phyloP scores from a whole-genome alignment of 176 grass and related monocot genomes.

The Hsuehochloa calcarea region DNA sequence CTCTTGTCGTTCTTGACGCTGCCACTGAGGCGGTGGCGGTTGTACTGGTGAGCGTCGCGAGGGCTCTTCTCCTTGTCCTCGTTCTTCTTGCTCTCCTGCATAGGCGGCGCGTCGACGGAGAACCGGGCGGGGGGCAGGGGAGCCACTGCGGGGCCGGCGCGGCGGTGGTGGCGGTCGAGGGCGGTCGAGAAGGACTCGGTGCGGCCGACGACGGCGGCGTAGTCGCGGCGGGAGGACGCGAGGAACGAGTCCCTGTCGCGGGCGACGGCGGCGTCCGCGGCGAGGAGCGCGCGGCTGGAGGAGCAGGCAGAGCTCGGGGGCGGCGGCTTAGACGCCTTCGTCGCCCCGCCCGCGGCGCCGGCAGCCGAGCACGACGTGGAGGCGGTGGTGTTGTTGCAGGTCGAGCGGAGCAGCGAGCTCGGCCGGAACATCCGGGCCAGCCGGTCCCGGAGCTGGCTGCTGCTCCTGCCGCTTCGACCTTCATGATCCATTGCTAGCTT shows the following conservation, averaged over 20 bases:
- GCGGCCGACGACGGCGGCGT: slow-evolving; percentile 25
- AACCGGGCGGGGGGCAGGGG: neutral
- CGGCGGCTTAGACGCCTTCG: neutral
- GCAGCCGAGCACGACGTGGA: slow-evolving; percentile 14
- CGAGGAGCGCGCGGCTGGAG: slow-evolving; percentile 53
- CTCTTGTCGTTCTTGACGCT: slow-evolving; percentile 31
- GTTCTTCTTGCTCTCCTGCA: neutral
- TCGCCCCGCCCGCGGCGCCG: neutral
- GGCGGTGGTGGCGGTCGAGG: slow-evolving; percentile 36
- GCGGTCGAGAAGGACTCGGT: slow-evolving; percentile 60
- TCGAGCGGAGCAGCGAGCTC: slow-evolving; percentile 53
- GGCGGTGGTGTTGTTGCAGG: slow-evolving; percentile 61
- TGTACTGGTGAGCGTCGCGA: neutral
- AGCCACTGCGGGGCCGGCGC: neutral
- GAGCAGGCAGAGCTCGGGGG: slow-evolving; percentile 38
- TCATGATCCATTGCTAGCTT: slow-evolving; percentile 34
- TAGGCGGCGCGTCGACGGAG: slow-evolving; percentile 28
- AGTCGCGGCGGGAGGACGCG: slow-evolving; percentile 39
- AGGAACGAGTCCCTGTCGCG: slow-evolving; percentile 36
- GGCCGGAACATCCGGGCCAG: slow-evolving; percentile 80
- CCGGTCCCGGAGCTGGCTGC: slow-evolving; percentile 59
- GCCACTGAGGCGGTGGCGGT: slow-evolving; percentile 9
- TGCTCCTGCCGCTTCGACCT: slow-evolving; percentile 39
- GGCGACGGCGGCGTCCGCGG: slow-evolving; percentile 18
- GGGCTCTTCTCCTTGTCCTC: slow-evolving; percentile 30